These are phyloP conservation scores for Porodaedalea pini DNA, from an alignment of 1,284 basidiomycete genomes.

Conservation along the genomic window DNA sequence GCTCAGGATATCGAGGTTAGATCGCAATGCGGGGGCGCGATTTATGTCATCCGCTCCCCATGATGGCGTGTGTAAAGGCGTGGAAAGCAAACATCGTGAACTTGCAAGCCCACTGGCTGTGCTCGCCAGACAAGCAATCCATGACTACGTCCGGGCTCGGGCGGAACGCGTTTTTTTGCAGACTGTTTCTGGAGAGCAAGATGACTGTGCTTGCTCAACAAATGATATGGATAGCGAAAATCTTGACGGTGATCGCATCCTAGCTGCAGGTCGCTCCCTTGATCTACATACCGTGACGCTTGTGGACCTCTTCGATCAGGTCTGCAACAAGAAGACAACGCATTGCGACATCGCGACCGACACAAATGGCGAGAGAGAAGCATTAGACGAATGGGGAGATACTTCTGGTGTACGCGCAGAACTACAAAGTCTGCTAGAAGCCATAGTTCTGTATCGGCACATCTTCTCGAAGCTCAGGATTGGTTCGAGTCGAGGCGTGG, in stretches of 20 bases:
- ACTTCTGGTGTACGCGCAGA: constrained; percentile 24
- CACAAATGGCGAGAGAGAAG: constrained; percentile 4
- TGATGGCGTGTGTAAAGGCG: neutral
- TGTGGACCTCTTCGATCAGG: constrained; percentile 50
- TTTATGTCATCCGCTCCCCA: neutral
- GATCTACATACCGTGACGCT: constrained; percentile 52
- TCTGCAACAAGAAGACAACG: constrained; percentile 32
- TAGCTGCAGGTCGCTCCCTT: constrained; percentile 57
- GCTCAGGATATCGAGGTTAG: constrained; percentile 34
- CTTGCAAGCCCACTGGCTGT: constrained; percentile 39
- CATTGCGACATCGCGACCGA: neutral
- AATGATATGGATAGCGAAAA: constrained; percentile 36
- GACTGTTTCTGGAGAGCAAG: constrained; percentile 37
- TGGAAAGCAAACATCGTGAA: constrained; percentile 3
- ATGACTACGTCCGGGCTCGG: constrained; percentile 47
- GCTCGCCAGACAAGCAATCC: constrained; percentile 47
- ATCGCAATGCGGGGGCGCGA: constrained; percentile 18
- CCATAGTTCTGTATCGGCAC: constrained; percentile 52
- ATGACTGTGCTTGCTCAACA: constrained; percentile 26
- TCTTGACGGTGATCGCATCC: constrained; percentile 40
- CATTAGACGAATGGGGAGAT: constrained; percentile 28
- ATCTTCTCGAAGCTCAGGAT: constrained; percentile 48
- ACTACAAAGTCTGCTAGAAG: constrained; percentile 43
- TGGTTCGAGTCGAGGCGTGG: neutral
- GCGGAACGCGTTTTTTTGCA: constrained; percentile 50